Conservation (phyloP, 306 rosid species). For the Gynostemma pentaphyllum region DNA sequence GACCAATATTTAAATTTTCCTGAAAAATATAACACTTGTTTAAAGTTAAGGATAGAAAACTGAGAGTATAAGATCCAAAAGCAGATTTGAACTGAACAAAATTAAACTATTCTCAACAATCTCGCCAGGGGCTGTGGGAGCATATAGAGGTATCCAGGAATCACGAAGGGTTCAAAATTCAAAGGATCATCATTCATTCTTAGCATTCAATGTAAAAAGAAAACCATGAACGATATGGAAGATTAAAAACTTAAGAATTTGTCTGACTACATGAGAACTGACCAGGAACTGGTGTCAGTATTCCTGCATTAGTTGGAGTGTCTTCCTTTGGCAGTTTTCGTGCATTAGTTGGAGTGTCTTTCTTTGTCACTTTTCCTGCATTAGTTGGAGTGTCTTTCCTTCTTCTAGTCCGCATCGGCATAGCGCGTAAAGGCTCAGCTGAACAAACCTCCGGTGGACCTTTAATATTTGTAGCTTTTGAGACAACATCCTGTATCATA, state of each 20-base stretch:
- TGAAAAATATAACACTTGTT: too few relatives aligned
- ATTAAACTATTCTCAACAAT: too few relatives aligned
- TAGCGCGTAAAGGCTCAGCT: slow-evolving; percentile 2
- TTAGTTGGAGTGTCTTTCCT: slow-evolving; percentile 6
- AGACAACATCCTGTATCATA: slow-evolving; percentile 7
- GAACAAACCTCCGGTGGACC: background rate
- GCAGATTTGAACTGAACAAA: too few relatives aligned
- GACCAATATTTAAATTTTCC: too few relatives aligned
- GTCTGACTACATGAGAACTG: slow-evolving; percentile 3
- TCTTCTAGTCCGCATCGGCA: slow-evolving; percentile 20
- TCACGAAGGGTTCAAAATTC: background rate
- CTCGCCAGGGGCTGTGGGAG: too few relatives aligned
- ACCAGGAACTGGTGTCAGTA: background rate
- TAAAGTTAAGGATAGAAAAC: too few relatives aligned
- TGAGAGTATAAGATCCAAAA: too few relatives aligned
- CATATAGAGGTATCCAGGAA: too few relatives aligned
- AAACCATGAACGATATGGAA: background rate
- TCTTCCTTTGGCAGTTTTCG: background rate
- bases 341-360: background rate
- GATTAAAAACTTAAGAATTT: background rate
- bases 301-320: background rate
- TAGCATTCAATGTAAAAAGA: background rate
- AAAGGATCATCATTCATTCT: background rate
- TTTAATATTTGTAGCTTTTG: slow-evolving; percentile 13
- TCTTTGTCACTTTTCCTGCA: background rate